Percentiles rank a stretch among this genome's conserved stretches.
Evolutionary conservation across 352 stramenopile genomes (phyloP).

Genomic region (Globisporangium nodosum): DNA sequence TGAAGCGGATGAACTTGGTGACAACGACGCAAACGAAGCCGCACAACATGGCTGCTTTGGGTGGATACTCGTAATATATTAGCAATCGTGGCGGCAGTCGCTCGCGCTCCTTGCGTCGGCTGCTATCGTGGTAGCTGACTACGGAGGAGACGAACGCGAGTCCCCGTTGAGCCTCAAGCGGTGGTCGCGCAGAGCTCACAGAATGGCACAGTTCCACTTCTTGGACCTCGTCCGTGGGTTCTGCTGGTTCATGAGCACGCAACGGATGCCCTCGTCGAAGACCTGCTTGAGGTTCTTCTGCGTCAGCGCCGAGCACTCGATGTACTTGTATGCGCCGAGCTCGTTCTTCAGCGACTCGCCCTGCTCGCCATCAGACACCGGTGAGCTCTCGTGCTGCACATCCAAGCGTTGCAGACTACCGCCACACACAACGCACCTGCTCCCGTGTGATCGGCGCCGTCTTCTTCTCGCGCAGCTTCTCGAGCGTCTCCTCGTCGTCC

Average conservation of each 20-base stretch:
- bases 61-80: background rate
- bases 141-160: too few relatives aligned
- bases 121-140: too few relatives aligned
- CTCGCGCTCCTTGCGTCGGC: background rate
- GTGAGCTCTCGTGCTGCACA: background rate
- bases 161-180: too few relatives aligned
- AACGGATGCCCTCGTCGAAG: constrained; percentile 92
- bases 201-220: constrained; percentile 59
- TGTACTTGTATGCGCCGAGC: constrained; percentile 88
- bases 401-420: too few relatives aligned
- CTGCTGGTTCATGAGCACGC: constrained; percentile 79
- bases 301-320: constrained; percentile 92
- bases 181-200: constrained; percentile 22
- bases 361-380: constrained; percentile 19
- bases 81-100: background rate
- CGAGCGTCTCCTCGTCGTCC: constrained; percentile 87
- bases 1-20: too few relatives aligned
- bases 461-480: constrained; percentile 87
- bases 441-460: constrained; percentile 63
- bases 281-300: constrained; percentile 93
- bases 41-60: too few relatives aligned
- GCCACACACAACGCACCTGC: constrained; percentile 28
- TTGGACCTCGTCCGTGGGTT: constrained; percentile 46
- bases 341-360: constrained; percentile 87
- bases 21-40: too few relatives aligned